Evolutionary conservation across 768 basidiomycete species (phyloP).

Genomic region (Rhodosporidiobolus sp.): DNA sequence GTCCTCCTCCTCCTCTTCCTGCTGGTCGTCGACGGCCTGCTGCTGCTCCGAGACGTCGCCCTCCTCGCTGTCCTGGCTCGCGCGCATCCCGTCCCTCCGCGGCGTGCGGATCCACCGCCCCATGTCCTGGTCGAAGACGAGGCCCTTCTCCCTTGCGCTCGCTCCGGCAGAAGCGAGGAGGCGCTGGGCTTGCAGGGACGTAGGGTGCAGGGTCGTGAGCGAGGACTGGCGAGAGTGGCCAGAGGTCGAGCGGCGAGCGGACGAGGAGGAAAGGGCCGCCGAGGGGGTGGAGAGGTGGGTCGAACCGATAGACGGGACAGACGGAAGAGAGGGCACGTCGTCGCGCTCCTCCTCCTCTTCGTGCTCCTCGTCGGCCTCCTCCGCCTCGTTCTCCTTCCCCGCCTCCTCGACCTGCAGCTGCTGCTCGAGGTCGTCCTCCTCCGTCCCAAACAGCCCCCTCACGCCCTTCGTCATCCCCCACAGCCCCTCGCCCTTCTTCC

Average conservation of each 20-base stretch:
- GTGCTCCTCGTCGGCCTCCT: too few relatives aligned
- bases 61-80: constrained; percentile 32
- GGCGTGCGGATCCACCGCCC: constrained; percentile 48
- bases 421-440: background rate
- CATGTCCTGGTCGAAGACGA: constrained; percentile 48
- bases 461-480: constrained; percentile 57
- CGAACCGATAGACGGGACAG: background rate
- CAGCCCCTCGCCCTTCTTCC: constrained; percentile 47
- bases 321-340: background rate
- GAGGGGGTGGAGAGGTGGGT: background rate
- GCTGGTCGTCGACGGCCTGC: constrained; percentile 42
- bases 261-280: background rate
- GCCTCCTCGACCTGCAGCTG: background rate
- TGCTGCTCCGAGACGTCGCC: constrained; percentile 38
- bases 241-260: background rate
- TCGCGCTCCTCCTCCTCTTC: background rate
- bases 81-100: background rate
- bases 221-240: constrained; percentile 13
- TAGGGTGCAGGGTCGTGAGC: constrained; percentile 48
- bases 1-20: constrained; percentile 34
- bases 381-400: background rate
- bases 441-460: constrained; percentile 49
- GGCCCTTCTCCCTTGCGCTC: constrained; percentile 43
- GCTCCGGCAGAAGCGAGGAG: constrained; percentile 41
- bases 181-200: constrained; percentile 43